Evolutionary conservation across 2,329 filamentous ascomycete genomes (phyloP).

Genomic region (Trichoderma citrinoviride): DNA sequence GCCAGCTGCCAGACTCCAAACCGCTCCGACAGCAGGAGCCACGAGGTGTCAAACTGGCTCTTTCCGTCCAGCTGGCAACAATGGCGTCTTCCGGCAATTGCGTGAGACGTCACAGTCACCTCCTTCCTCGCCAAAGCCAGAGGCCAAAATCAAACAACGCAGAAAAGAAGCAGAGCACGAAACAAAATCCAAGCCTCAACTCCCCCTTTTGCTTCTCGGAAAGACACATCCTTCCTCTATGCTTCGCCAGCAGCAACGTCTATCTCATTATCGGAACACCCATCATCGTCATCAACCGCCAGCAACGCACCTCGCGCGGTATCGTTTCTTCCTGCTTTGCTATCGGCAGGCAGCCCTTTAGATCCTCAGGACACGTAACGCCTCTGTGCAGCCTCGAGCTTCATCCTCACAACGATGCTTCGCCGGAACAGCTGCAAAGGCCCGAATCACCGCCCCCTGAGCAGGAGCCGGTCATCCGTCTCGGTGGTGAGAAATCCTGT

Average conservation of each 20-base stretch:
- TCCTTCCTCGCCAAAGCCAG: not conserved
- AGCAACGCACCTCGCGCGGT: not conserved
- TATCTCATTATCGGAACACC: not conserved
- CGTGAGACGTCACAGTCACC: not conserved
- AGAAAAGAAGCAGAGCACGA: too few relatives aligned
- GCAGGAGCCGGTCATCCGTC: constrained; percentile 54
- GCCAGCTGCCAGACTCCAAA: constrained; percentile 4
- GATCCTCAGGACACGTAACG: not conserved
- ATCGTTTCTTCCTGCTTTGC: not conserved
- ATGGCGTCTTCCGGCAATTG: not conserved
- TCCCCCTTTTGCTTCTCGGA: not conserved
- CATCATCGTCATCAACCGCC: constrained; percentile 1
- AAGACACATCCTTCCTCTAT: not conserved
- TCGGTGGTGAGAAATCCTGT: constrained; percentile 43
- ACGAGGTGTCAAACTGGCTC: not conserved
- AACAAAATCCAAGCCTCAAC: not conserved
- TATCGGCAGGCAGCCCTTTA: too few relatives aligned
- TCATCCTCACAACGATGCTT: constrained; percentile 41
- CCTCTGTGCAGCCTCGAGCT: not conserved
- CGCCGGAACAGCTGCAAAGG: constrained; percentile 48
- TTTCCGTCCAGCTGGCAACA: not conserved
- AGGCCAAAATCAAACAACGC: not conserved
- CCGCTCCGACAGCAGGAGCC: not conserved
- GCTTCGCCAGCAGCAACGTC: not conserved
- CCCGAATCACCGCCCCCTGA: constrained; percentile 42